Evolutionary conservation across 352 stramenopile species (phyloP).

Genomic region (Pythium rhizo-oryzae): DNA sequence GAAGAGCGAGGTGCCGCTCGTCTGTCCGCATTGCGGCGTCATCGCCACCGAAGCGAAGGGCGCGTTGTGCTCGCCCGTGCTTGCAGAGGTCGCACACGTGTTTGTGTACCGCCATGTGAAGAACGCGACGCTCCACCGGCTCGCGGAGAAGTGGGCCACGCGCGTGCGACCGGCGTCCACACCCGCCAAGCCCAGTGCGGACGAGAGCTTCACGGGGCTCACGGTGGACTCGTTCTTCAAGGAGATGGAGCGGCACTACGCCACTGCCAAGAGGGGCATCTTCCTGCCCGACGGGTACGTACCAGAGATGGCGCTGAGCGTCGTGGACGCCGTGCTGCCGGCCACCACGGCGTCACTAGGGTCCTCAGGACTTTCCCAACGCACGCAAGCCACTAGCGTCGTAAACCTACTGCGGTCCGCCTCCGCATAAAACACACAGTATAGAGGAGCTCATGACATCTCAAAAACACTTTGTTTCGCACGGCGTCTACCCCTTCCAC

Average conservation of each 20-base stretch:
- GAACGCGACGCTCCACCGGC: constrained; percentile 54
- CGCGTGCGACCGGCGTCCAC: not conserved
- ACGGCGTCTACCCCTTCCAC: constrained; percentile 36
- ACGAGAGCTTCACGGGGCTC: constrained; percentile 38
- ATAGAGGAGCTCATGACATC: too few relatives aligned
- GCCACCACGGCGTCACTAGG: constrained; percentile 10
- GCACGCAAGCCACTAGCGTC: not conserved
- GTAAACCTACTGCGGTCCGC: not conserved
- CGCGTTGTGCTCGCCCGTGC: constrained; percentile 33
- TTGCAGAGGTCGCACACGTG: constrained; percentile 40
- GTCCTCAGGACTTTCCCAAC: not conserved
- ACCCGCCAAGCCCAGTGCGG: not conserved
- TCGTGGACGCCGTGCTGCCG: constrained; percentile 42
- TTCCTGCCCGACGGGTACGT: constrained; percentile 45
- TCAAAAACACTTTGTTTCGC: too few relatives aligned
- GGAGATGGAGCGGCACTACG: constrained; percentile 55
- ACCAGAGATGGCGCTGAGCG: constrained; percentile 58
- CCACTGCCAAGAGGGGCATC: constrained; percentile 45
- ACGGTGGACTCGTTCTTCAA: constrained; percentile 64
- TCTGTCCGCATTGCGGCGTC: constrained; percentile 66
- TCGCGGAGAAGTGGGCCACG: constrained; percentile 44
- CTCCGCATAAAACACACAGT: too few relatives aligned
- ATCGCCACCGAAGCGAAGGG: constrained; percentile 30
- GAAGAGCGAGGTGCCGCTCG: constrained; percentile 26
- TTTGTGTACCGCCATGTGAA: constrained; percentile 58